Evolutionary conservation across 345 rosid genomes (phyloP).

Genomic region (Heritiera littoralis): DNA sequence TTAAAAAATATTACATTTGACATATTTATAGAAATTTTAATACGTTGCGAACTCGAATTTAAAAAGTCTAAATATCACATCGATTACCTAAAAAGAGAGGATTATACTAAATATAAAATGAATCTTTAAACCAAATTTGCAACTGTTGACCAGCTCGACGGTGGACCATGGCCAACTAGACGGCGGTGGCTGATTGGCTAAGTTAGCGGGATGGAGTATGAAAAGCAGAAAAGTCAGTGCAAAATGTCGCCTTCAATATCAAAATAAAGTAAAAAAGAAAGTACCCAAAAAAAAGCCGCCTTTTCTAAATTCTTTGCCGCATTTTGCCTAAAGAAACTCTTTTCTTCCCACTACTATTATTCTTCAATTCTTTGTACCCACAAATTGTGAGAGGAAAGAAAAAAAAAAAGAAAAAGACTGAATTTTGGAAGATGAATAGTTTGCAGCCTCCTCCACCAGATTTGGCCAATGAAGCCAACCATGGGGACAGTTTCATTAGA

Average conservation of each 20-base stretch:
- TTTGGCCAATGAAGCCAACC: constrained; percentile 34
- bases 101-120: background rate
- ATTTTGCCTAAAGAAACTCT: background rate
- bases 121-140: background rate
- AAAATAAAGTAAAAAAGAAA: background rate
- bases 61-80: too few relatives aligned
- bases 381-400: background rate
- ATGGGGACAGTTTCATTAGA: constrained; percentile 44
- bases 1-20: too few relatives aligned
- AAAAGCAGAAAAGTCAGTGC: constrained; percentile 15
- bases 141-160: constrained; percentile 9
- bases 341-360: background rate
- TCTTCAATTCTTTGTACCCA: constrained; percentile 2
- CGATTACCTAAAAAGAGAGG: background rate
- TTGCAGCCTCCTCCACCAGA: constrained; percentile 39
- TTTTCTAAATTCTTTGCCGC: constrained; percentile 8
- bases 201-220: background rate
- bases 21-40: too few relatives aligned
- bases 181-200: constrained; percentile 10
- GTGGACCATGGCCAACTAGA: constrained; percentile 8
- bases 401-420: background rate
- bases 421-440: constrained; percentile 31
- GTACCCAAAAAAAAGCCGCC: constrained; percentile 18
- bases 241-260: background rate
- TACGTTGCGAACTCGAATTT: too few relatives aligned